A percentile compares a stretch with the other conserved stretches of the same genome.
These are phyloP conservation scores for Yarrowia sp. DNA, from an alignment of 805 yeast genomes.

Conservation along the genomic window DNA sequence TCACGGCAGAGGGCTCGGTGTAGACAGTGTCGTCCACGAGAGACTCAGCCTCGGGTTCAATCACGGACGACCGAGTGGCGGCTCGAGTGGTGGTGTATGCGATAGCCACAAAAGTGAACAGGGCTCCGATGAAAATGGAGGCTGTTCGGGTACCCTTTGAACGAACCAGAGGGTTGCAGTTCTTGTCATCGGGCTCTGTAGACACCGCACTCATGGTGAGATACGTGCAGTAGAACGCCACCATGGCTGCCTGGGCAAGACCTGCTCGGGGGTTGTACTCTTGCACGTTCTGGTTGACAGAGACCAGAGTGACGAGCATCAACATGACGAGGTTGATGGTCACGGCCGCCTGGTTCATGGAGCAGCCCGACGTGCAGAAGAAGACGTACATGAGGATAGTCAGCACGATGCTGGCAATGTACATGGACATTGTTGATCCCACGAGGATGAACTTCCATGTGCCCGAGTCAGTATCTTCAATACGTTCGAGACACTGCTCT, in stretches of 20 bases:
- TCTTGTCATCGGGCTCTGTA: constrained; percentile 92
- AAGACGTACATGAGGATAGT: constrained; percentile 80
- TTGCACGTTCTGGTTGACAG: constrained; percentile 83
- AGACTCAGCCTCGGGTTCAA: constrained; percentile 43
- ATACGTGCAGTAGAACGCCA: constrained; percentile 90
- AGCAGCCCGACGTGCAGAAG: constrained; percentile 82
- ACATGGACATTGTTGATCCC: constrained; percentile 89
- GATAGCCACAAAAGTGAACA: constrained; percentile 91
- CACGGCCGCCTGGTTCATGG: constrained; percentile 88
- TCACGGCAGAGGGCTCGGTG: constrained; percentile 51
- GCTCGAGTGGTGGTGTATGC: constrained; percentile 98
- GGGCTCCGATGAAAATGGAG: constrained; percentile 85
- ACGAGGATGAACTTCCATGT: constrained; percentile 83
- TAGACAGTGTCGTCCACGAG: constrained; percentile 52
- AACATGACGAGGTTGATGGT: constrained; percentile 74
- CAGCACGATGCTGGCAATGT: constrained; percentile 71
- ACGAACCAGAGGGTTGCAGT: constrained; percentile 90
- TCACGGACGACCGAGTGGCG: constrained; percentile 75
- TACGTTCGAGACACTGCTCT: constrained; percentile 88
- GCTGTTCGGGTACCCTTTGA: constrained; percentile 89
- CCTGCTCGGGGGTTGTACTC: constrained; percentile 96
- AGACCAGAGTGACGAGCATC: constrained; percentile 67
- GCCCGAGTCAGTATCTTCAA: constrained; percentile 72
- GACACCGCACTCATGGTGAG: constrained; percentile 90
- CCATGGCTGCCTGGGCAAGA: constrained; percentile 95